Base-by-base conservation (phyloP, 192 early-diverging fungal genomes). In the Umbelopsis ramanniana region DNA sequence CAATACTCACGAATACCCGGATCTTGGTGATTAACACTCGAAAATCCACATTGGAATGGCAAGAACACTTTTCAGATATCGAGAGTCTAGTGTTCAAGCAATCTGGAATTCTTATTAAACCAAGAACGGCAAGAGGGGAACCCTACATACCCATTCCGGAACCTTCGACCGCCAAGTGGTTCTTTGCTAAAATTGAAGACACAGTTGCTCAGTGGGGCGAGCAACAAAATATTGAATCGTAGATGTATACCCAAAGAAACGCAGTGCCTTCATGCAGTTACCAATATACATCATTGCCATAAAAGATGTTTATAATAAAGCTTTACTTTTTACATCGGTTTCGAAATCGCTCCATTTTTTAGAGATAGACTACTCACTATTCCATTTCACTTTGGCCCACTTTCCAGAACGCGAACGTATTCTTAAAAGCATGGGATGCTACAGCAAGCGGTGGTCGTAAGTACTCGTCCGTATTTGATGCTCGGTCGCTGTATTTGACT, bases 131-230 rank as follows among this genome's bases (percentile, higher is more conserved):
- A 19, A 79, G 70, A 0, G 83, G 83, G 7, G 84, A 85, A 7
- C 87, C 85, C 19, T 92, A 90, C 74, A 90, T 92, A 50, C 89
- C 89, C 0, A 87, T 92, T 47, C 72, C 86, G 37, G 89, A 90
- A 35, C 74, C 82, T 19, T 81, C 80, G 52, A 84, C 85, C 33
- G 76, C 86, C 26, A 70, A 84, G 19, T 92, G 88, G 88, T 90
- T 92, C 82, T 89, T 88, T 66, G 69, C 68, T 45, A 84, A 85
- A 74, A 85, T 92, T 60, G 83, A 85, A 52, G 85, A 89, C n/a
- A 85, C 84, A 10, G 87, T 92, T 26, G 68, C 81, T 76, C 68
- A 84, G 82, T 52, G 72, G 74, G 3, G 78, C 81, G 55, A 74
- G 76, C 40, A 83, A 76, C 57, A 63, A 37, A 63, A 63, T 11